Conservation (phyloP, 768 basidiomycete species). For the Fistulinella prunicolor region DNA sequence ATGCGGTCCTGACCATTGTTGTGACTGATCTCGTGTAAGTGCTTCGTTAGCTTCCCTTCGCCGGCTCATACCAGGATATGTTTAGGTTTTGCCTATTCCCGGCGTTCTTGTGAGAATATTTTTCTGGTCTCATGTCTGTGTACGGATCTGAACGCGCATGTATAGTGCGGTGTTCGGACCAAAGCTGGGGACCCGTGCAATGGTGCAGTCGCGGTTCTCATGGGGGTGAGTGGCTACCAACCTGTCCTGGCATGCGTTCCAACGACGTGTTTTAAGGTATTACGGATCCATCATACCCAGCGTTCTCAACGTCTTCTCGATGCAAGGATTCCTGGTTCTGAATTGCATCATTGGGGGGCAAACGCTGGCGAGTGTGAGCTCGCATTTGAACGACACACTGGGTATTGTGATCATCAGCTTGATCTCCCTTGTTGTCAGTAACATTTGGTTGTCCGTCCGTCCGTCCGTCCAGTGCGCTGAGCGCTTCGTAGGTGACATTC, state of each 20-base stretch:
- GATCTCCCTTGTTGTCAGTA: constrained; percentile 30
- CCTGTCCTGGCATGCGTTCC: constrained; percentile 5
- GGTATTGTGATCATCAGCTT: constrained; percentile 35
- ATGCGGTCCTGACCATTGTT: constrained; percentile 40
- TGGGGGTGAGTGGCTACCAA: constrained; percentile 40
- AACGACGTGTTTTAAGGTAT: constrained; percentile 30
- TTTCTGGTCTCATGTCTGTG: not conserved
- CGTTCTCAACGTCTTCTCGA: constrained; percentile 46
- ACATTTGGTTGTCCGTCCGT: not conserved
- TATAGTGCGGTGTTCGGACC: constrained; percentile 51
- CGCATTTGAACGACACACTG: constrained; percentile 28
- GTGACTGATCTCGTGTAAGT: constrained; percentile 46
- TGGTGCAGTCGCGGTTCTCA: constrained; percentile 54
- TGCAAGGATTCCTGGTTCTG: constrained; percentile 56
- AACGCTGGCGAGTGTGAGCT: constrained; percentile 48
- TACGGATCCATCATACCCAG: constrained; percentile 40
- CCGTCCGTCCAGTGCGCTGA: not conserved
- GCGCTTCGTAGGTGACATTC: constrained; percentile 48
- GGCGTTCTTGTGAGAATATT: constrained; percentile 35
- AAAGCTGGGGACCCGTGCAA: constrained; percentile 53
- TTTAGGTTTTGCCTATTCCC: constrained; percentile 35
- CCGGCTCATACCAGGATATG: constrained; percentile 1
- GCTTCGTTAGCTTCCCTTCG: too few relatives aligned
- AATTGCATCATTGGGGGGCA: constrained; percentile 65
- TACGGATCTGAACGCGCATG: not conserved